Evolutionary conservation across 495 filamentous ascomycete genomes (phyloP).

Genomic region (Aspergillus hancockii): DNA sequence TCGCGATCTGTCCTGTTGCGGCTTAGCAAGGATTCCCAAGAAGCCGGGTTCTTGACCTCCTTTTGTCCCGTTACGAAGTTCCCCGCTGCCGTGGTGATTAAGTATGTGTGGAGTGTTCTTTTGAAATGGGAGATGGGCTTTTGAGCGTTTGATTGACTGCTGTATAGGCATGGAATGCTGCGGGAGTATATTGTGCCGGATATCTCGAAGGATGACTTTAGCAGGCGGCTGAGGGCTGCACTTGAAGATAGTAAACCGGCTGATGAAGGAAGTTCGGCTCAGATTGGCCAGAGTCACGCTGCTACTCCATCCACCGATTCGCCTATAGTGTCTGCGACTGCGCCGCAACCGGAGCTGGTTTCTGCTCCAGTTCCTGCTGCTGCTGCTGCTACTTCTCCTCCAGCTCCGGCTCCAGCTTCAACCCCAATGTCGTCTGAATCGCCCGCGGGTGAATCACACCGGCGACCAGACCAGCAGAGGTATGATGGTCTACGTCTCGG

Average conservation of each 20-base stretch:
- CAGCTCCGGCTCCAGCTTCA: constrained; percentile 16
- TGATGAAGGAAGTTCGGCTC: background rate
- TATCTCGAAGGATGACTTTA: constrained; percentile 58
- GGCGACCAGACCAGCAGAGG: background rate
- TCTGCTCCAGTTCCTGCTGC: constrained; percentile 17
- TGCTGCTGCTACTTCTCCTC: constrained; percentile 8
- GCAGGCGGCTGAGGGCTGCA: constrained; percentile 45
- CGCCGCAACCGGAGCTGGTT: background rate
- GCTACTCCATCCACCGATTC: background rate
- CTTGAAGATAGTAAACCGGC: constrained; percentile 25
- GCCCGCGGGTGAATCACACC: background rate
- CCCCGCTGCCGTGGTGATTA: constrained; percentile 77
- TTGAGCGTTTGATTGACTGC: constrained; percentile 11
- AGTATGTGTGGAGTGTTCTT: constrained; percentile 45
- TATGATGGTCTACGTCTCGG: constrained; percentile 12
- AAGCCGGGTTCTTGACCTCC: constrained; percentile 76
- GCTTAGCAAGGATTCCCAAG: constrained; percentile 67
- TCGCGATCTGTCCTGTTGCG: constrained; percentile 65
- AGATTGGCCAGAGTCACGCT: background rate
- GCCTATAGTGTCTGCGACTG: background rate
- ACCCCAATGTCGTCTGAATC: constrained; percentile 12
- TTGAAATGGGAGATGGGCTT: background rate
- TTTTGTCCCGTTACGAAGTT: constrained; percentile 74
- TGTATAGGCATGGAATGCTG: constrained; percentile 56
- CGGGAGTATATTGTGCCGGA: constrained; percentile 66